These are phyloP conservation scores for Lactarius pseudohatsudake DNA, from an alignment of 768 basidiomycete genomes.

Conservation along the genomic window DNA sequence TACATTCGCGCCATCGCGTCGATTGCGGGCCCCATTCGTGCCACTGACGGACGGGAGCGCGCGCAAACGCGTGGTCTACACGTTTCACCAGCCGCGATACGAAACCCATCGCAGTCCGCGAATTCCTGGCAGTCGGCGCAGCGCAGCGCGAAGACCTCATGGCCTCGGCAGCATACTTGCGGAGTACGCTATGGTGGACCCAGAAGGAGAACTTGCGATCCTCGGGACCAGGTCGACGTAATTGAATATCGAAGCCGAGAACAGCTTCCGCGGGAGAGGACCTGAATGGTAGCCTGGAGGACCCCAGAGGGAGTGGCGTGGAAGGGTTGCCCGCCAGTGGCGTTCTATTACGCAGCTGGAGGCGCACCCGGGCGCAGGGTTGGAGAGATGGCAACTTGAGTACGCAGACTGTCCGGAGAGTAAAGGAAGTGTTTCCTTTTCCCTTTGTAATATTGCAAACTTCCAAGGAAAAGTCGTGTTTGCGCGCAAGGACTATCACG, in stretches of 20 bases:
- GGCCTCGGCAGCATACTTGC: constrained; percentile 13
- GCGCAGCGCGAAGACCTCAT: not conserved
- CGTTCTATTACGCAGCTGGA: constrained; percentile 17
- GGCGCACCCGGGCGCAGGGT: constrained; percentile 14
- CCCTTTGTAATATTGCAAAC: constrained; percentile 17
- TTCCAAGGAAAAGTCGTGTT: constrained; percentile 22
- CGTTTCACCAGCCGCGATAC: constrained; percentile 8
- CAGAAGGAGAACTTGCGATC: constrained; percentile 19
- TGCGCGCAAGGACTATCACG: constrained; percentile 19
- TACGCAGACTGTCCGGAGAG: constrained; percentile 16
- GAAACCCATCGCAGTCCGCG: not conserved
- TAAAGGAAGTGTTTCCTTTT: not conserved
- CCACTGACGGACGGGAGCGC: constrained; percentile 17
- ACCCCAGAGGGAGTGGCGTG: not conserved
- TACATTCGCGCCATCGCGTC: constrained; percentile 21
- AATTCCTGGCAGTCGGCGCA: not conserved
- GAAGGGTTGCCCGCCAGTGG: constrained; percentile 9
- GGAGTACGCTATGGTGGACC: constrained; percentile 12
- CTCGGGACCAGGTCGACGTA: constrained; percentile 16
- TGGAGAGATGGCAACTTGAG: constrained; percentile 15
- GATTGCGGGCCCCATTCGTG: constrained; percentile 21
- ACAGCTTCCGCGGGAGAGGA: constrained; percentile 17
- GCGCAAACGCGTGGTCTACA: not conserved
- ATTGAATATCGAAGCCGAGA: constrained; percentile 20
- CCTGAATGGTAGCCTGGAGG: constrained; percentile 17